Base-by-base conservation (phyloP, 1,284 basidiomycete species). In the Cryptococcus maquisensis region DNA sequence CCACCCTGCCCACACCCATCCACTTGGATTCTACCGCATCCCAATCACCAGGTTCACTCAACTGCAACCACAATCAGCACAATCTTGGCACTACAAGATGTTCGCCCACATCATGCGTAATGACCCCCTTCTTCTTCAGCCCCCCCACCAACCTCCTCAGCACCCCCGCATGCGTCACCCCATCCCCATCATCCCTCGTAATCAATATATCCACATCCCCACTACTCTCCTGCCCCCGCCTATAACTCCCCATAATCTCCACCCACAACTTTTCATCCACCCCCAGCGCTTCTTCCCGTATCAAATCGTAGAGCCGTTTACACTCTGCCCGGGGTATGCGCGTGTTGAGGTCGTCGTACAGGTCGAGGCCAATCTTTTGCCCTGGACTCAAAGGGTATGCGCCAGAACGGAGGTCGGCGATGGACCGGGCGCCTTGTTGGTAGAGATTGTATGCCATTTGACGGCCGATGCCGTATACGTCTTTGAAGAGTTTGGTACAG, bases 191-290 rank as follows among this genome's bases (percentile, higher is more conserved):
- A 23, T 84, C 80, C 15, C 90, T 83, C 0, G 89, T 90, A 61
- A 95, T 85, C 56, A 95, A 72, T 49, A 95, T 84, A 71, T 96
- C 92, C 53, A 96, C 90, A 70, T 95, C 92, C 1, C 92, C 91
- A 54, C 88, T 93, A 48, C 83, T 83, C 1, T 78, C 76, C 67
- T 86, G 86, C 5, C 89, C 88, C 56, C 92, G 81, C 59, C 91
- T 79, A 71, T 86, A 95, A 63, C 87, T 91, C 1, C 92, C 92
- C 92, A 95, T 94, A 51, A 91, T 85, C 54, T 90, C 84, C 15
- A 95, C 77, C 65, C 82, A 84, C 21, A 95, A 73, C 51, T 83
- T 82, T 5, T 81, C 76, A 65, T 94, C 91, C 35, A 94, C 80
- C 2, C 74, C 72, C 1, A 85, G 77, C 2, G 88, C 90, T 59